Evolutionary conservation across 1,139 yeast species (phyloP).

Genomic region (Debaryomyces sp.): DNA sequence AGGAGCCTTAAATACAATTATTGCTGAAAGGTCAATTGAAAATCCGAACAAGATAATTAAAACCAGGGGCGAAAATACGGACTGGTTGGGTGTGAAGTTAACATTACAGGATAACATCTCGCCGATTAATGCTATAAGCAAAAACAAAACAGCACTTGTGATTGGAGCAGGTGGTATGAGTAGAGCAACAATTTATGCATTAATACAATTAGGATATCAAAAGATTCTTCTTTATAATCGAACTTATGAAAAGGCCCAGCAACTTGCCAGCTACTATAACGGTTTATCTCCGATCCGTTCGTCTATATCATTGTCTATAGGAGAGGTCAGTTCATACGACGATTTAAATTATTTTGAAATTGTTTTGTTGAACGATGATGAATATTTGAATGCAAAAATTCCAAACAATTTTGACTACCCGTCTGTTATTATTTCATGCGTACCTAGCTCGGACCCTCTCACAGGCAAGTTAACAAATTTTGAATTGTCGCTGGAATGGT

Average conservation of each 20-base stretch:
- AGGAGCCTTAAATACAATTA: slow-evolving; percentile 15
- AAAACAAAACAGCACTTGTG: slow-evolving; percentile 15
- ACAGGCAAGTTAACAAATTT: slow-evolving; percentile 9
- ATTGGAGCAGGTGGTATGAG: slow-evolving; percentile 19
- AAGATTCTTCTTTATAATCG: slow-evolving; percentile 14
- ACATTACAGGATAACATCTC: slow-evolving; percentile 12
- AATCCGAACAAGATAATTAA: slow-evolving; percentile 13
- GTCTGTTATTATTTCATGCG: slow-evolving; percentile 13
- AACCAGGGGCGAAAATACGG: slow-evolving; percentile 18
- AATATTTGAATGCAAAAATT: slow-evolving; percentile 7
- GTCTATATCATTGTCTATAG: slow-evolving; percentile 5
- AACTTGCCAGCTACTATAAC: slow-evolving; percentile 12
- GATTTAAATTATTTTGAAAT: slow-evolving; percentile 9
- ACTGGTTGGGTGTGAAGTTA: slow-evolving; percentile 17
- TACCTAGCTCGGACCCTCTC: slow-evolving; percentile 12
- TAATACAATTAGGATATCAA: slow-evolving; percentile 15
- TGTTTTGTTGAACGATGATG: slow-evolving; percentile 10
- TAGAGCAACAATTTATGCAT: slow-evolving; percentile 18
- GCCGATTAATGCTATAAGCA: slow-evolving; percentile 17
- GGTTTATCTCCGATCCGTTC: slow-evolving; percentile 9
- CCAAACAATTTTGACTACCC: slow-evolving; percentile 13
- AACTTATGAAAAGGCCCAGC: slow-evolving; percentile 8
- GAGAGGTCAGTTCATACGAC: slow-evolving; percentile 5
- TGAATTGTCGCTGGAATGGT: slow-evolving; percentile 13
- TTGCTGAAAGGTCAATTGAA: slow-evolving; percentile 13